These are phyloP conservation scores for Oleoguttula mirabilis DNA, from an alignment of 495 filamentous ascomycete genomes.

Conservation along the genomic window DNA sequence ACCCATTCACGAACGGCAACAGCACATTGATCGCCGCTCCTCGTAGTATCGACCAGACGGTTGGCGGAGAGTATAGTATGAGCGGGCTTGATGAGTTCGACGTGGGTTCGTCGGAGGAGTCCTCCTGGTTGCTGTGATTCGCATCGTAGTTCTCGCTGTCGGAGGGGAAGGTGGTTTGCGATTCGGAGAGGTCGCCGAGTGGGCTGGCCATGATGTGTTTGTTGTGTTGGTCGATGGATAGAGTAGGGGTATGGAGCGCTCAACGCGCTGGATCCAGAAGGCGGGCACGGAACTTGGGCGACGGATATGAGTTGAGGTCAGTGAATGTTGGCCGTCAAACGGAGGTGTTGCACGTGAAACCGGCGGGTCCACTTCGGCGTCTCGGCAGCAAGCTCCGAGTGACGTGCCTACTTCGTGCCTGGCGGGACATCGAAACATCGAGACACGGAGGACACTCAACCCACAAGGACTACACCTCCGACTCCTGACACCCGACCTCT, in stretches of 20 bases:
- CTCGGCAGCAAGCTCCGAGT: too few relatives aligned
- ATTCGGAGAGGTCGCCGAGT: constrained; percentile 57
- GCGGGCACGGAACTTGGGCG: too few relatives aligned
- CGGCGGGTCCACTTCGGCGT: too few relatives aligned
- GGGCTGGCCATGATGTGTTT: constrained; percentile 46
- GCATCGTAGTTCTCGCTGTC: constrained; percentile 84
- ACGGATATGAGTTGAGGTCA: too few relatives aligned
- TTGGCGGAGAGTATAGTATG: constrained; percentile 81
- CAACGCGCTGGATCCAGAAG: constrained; percentile 3
- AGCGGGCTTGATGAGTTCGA: constrained; percentile 58
- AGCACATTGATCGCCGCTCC: constrained; percentile 91
- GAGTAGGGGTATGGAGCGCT: constrained; percentile 13
- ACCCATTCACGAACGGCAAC: constrained; percentile 89
- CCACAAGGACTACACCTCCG: too few relatives aligned
- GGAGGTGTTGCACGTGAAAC: too few relatives aligned
- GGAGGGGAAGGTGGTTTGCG: constrained; percentile 71
- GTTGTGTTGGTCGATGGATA: constrained; percentile 8
- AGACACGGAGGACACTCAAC: too few relatives aligned
- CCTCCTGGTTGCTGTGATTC: constrained; percentile 35
- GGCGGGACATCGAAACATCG: too few relatives aligned
- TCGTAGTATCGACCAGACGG: constrained; percentile 68
- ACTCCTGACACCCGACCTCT: too few relatives aligned
- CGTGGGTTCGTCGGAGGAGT: constrained; percentile 45
- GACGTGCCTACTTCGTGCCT: too few relatives aligned
- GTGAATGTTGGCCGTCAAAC: too few relatives aligned